Percentiles rank a stretch among this genome's conserved stretches.
Evolutionary conservation across 768 basidiomycete species (phyloP).

Genomic region (Boletus pseudo-olivaceus): DNA sequence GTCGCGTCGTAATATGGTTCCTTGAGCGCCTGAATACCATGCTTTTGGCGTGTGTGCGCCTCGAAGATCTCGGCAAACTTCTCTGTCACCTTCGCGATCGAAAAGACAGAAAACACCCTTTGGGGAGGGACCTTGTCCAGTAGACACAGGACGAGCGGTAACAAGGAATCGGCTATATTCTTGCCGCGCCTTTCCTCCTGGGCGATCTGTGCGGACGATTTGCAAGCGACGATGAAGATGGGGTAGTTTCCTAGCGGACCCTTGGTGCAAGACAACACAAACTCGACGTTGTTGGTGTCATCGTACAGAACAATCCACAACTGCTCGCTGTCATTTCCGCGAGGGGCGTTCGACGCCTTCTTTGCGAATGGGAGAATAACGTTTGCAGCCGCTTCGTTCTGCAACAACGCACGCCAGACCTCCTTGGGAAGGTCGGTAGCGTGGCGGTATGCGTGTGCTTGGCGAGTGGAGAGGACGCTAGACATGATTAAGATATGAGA

Average conservation of each 20-base stretch:
- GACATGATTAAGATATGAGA: neutral
- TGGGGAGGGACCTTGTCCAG: constrained; percentile 10
- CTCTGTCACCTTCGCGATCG: constrained; percentile 43
- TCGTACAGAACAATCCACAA: constrained; percentile 33
- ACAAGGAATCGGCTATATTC: constrained; percentile 4
- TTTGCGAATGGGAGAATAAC: constrained; percentile 38
- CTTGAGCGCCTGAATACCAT: constrained; percentile 24
- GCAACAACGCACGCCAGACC: constrained; percentile 30
- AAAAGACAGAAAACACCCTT: constrained; percentile 60
- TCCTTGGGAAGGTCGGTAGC: constrained; percentile 15
- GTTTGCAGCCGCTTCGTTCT: constrained; percentile 35
- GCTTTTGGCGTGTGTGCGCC: constrained; percentile 31
- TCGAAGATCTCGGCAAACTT: constrained; percentile 43
- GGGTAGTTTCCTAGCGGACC: constrained; percentile 3
- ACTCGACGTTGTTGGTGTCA: constrained; percentile 10
- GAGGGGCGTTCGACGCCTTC: constrained; percentile 21
- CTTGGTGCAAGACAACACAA: constrained; percentile 7
- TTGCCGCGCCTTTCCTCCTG: constrained; percentile 9
- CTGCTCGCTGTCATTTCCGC: neutral
- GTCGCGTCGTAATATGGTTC: constrained; percentile 61
- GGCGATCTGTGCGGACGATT: constrained; percentile 10
- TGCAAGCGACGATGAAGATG: constrained; percentile 16
- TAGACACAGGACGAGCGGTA: constrained; percentile 9
- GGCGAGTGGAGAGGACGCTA: neutral
- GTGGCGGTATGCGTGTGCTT: constrained; percentile 1